Base-by-base conservation (phyloP, 2,329 filamentous ascomycete genomes). In the Xenosphaeropsis pyriputrescens region DNA sequence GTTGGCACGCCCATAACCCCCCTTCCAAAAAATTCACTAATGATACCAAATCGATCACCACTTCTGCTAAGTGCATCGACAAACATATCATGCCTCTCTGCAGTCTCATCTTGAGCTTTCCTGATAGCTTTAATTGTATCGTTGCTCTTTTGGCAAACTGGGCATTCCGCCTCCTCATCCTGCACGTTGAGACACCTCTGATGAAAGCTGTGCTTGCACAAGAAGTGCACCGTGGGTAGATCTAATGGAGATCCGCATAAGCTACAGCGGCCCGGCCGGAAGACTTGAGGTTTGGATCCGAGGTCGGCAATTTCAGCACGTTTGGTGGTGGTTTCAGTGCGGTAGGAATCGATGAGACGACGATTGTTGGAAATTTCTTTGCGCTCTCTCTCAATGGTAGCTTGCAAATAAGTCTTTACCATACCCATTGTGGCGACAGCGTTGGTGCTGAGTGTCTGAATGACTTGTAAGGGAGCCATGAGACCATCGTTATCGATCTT, bases 181-280 rank as follows among this genome's bases (percentile, higher is more conserved):
- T 52, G 46, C 5, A 67, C 64, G 53, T 84, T 83, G 32, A 98
- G 63, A 57, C 89, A 98, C 34, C 84, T 71, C 61, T 93, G 85
- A 55, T 98, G 91, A 66, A 95, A 98, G 43, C 80, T 88, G 57
- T 98, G 91, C 57, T 93, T 94, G 64, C 91, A 98, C 45, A 98
- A 61, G 57, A 98, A 98, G 55, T 98, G 91, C 35, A 98, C 88
- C 0, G 79, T 84, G 0, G 91, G 91, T 11, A 96, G 65, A 46
- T 95, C 88, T 14, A 96, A 68, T 18, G 74, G 69, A 3, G 76
- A 72, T 13, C 75, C 76, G 56, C 91, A 98, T 37, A 82, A 78
- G 18, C 81, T 79, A 56, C 91, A 98, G 37, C 91, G 74, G 26
- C 86, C 88, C 0, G 86, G 79, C 56, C 93, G 85, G 66, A 98